Evolutionary conservation across 345 rosid species (phyloP).

Genomic region (Brassica rapa): DNA sequence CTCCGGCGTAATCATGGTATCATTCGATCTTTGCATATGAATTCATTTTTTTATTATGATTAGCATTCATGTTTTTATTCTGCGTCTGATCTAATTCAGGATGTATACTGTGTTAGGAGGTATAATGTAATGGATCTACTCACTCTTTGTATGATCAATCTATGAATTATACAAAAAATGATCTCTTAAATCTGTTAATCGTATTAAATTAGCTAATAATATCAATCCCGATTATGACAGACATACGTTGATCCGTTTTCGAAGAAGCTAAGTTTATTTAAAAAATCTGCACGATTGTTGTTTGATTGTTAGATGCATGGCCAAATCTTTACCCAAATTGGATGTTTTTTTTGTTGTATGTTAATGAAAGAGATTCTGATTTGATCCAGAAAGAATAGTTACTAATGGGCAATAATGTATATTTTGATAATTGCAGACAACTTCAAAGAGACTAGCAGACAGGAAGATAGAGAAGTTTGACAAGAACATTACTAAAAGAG

Average conservation of each 20-base stretch:
- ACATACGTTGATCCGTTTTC: background rate
- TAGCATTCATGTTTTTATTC: no score
- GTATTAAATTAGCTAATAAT: background rate
- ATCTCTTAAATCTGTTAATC: background rate
- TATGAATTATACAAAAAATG: background rate
- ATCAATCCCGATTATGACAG: background rate
- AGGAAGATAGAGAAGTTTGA: slow-evolving; percentile 82
- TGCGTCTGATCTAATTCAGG: background rate
- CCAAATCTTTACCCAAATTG: background rate
- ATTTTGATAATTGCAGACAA: slow-evolving; percentile 53
- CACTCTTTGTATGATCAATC: background rate
- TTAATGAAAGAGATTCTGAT: background rate
- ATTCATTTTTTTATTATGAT: background rate
- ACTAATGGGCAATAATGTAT: no score
- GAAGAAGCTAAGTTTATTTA: background rate
- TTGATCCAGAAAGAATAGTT: background rate
- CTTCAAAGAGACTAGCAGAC: slow-evolving; percentile 83
- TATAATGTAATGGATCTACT: background rate
- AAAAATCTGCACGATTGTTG: background rate
- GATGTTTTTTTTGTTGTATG: background rate
- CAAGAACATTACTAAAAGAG: slow-evolving; percentile 90
- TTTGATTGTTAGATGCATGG: background rate
- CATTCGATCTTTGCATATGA: background rate
- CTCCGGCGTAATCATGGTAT: background rate
- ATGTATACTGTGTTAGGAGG: background rate